Evolutionary conservation across 257 asterid genomes (phyloP).

Genomic region (Cynanchum wilfordii): DNA sequence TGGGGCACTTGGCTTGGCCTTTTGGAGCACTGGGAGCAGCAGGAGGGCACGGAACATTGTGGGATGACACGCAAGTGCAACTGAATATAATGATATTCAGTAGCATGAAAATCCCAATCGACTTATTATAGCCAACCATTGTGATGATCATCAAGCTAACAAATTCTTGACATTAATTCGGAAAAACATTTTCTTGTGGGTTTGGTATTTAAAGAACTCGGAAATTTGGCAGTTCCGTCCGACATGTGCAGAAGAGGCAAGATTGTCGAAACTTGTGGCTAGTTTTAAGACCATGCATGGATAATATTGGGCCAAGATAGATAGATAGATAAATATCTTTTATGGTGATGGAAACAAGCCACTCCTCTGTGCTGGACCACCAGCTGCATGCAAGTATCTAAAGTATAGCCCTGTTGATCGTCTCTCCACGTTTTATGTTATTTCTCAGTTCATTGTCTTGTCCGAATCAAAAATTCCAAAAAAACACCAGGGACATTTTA

Average conservation of each 20-base stretch:
- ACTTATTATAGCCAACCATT: constrained; percentile 37
- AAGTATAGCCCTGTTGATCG: too few relatives aligned
- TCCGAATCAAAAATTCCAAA: too few relatives aligned
- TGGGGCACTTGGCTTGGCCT: constrained; percentile 55
- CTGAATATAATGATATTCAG: constrained; percentile 38
- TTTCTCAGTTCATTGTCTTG: too few relatives aligned
- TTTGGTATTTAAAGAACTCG: background rate
- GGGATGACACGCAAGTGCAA: constrained; percentile 42
- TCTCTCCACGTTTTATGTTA: too few relatives aligned
- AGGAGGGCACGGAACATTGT: constrained; percentile 50
- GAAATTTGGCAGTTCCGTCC: constrained; percentile 8
- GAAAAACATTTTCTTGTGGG: background rate
- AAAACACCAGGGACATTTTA: too few relatives aligned
- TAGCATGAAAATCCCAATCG: constrained; percentile 29
- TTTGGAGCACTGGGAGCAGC: constrained; percentile 19
- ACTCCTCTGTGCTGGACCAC: background rate
- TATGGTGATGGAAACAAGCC: constrained; percentile 14
- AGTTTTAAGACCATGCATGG: constrained; percentile 31
- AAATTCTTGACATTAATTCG: background rate
- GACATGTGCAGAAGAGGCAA: constrained; percentile 3
- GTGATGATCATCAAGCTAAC: background rate
- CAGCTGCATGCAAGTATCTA: too few relatives aligned
- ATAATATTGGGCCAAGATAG: constrained; percentile 15
- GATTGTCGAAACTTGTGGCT: constrained; percentile 1
- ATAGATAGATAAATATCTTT: constrained; percentile 2